Evolutionary conservation across 1,139 yeast species (phyloP).

Genomic region (Entelexis sorbosivorans): DNA sequence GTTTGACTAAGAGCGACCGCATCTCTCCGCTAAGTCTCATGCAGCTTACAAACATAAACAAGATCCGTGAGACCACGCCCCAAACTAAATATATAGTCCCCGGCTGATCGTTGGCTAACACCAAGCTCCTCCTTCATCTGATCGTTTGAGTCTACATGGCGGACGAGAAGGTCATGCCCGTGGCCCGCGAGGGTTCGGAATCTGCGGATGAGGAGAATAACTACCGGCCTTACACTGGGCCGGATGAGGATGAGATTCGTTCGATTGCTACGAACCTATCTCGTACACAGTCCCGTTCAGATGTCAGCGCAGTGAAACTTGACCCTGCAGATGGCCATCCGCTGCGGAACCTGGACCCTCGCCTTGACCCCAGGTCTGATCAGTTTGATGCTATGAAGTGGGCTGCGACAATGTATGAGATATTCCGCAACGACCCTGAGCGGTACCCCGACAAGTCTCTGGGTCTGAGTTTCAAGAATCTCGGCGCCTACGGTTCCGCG

Average conservation of each 20-base stretch:
- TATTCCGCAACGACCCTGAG: conserved; percentile 49
- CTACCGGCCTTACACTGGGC: not conserved
- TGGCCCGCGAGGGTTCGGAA: no score
- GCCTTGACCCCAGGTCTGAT: conserved; percentile 45
- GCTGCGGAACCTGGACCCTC: conserved; percentile 28
- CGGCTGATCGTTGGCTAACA: not conserved
- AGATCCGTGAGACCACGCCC: not conserved
- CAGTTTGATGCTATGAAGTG: conserved; percentile 54
- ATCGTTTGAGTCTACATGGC: no score
- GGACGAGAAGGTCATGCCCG: no score
- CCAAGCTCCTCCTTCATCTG: no score
- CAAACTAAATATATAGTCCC: not conserved
- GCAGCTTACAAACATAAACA: not conserved
- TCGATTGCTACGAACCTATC: conserved; percentile 13
- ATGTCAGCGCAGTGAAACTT: not conserved
- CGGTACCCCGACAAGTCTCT: conserved; percentile 52
- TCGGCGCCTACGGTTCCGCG: conserved; percentile 61
- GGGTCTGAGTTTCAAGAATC: conserved; percentile 58
- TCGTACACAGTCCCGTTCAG: not conserved
- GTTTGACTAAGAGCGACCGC: not conserved
- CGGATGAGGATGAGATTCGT: conserved; percentile 14
- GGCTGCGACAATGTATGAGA: conserved; percentile 57
- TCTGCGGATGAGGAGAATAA: no score
- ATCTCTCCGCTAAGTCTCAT: no score
- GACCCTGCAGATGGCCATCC: not conserved